These are phyloP conservation scores for Pyrenophora graminea DNA, from an alignment of 2,329 filamentous ascomycete species.

Conservation along the genomic window DNA sequence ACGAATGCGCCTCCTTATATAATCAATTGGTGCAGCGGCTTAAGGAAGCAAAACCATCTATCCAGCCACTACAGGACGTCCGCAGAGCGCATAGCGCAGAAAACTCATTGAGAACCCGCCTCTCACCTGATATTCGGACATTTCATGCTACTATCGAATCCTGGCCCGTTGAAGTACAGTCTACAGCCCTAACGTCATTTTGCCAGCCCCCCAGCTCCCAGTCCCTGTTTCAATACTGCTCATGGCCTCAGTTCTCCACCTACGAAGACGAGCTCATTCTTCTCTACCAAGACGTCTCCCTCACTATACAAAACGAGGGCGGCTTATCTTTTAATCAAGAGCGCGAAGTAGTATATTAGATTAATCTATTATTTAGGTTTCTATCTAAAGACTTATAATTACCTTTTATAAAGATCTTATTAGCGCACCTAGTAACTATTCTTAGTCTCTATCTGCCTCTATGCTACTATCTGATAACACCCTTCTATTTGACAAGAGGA, in stretches of 20 bases:
- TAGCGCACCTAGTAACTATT: too few species aligned
- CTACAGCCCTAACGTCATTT: conserved; percentile 5
- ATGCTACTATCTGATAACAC: too few species aligned
- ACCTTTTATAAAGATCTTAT: conserved; percentile 2
- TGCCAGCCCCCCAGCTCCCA: conserved; percentile 6
- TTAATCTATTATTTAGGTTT: conserved; percentile 2
- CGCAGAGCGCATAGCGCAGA: background rate
- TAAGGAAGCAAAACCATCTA: conserved; percentile 3
- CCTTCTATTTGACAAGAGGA: too few species aligned
- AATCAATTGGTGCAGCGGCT: conserved; percentile 3
- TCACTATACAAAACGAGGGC: conserved; percentile 4
- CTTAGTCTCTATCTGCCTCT: too few species aligned
- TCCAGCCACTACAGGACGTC: conserved; percentile 4
- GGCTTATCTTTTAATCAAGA: conserved; percentile 7
- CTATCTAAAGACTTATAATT: conserved; percentile 3
- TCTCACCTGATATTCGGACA: conserved; percentile 2
- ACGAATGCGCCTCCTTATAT: conserved; percentile 5
- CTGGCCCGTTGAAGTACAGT: conserved; percentile 3
- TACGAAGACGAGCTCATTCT: conserved; percentile 8
- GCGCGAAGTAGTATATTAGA: conserved; percentile 7
- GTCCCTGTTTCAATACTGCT: conserved; percentile 7
- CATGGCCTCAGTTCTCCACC: conserved; percentile 7
- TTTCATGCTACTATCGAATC: conserved; percentile 3
- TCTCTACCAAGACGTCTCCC: conserved; percentile 6
- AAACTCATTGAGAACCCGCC: conserved; percentile 1